These are phyloP conservation scores for Sphaceloma murrayae DNA, from an alignment of 2,329 filamentous ascomycete genomes.

Conservation along the genomic window DNA sequence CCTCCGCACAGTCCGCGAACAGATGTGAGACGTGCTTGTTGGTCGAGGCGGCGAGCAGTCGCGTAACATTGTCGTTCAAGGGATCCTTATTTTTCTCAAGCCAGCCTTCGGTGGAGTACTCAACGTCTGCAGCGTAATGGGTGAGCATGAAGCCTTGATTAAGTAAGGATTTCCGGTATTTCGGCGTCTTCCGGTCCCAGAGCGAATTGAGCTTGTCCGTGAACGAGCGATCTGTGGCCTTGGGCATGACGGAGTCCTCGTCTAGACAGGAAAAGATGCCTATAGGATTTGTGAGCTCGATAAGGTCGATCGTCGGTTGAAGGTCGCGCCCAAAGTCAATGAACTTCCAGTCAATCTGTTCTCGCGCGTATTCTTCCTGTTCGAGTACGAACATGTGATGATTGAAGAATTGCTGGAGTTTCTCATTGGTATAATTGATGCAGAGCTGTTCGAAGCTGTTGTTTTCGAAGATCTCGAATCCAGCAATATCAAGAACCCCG, in stretches of 20 bases:
- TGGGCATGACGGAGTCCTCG: conserved; percentile 97
- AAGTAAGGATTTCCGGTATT: conserved; percentile 81
- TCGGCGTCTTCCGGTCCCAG: conserved; percentile 92
- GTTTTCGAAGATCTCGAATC: conserved; percentile 95
- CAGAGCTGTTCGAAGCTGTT: conserved; percentile 99
- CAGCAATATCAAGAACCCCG: conserved; percentile 95
- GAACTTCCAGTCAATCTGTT: conserved; percentile 99
- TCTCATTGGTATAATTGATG: conserved; percentile 99
- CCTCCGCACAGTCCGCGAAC: conserved; percentile 79
- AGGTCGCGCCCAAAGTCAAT: conserved; percentile 97
- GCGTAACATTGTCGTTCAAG: conserved; percentile 90
- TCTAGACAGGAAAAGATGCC: conserved; percentile 98
- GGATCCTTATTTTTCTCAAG: conserved; percentile 99
- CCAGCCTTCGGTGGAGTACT: conserved; percentile 92
- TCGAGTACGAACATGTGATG: conserved; percentile 99
- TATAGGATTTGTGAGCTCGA: conserved; percentile 91
- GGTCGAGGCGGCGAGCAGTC: conserved; percentile 70
- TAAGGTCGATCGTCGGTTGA: conserved; percentile 94
- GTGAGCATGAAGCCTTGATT: conserved; percentile 91
- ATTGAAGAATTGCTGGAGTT: conserved; percentile 98
- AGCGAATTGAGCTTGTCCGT: conserved; percentile 94
- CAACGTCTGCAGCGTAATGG: conserved; percentile 94
- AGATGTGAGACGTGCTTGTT: conserved; percentile 75
- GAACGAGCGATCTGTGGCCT: conserved; percentile 92
- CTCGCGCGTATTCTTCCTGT: conserved; percentile 93